A percentile compares a stretch with the other conserved stretches of the same genome.
Conservation (phyloP, 2,329 filamentous ascomycete species). For the Lasiodiplodia sp. region DNA sequence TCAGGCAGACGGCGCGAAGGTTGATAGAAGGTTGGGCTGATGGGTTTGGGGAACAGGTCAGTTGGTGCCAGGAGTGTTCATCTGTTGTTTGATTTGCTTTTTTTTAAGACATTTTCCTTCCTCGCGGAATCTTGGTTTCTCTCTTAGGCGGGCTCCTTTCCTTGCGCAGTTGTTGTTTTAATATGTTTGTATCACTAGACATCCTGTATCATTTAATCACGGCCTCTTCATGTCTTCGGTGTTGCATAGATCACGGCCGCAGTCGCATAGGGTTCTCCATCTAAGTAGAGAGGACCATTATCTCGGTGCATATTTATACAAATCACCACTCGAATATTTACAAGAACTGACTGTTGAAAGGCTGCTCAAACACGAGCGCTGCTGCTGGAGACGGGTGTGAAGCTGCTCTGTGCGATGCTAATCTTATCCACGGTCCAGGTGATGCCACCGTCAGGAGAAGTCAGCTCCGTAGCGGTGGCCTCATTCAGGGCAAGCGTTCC, state of each 20-base stretch:
- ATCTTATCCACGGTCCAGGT: conserved; percentile 55
- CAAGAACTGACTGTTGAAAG: not conserved
- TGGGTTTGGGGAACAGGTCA: not conserved
- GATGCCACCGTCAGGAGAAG: conserved; percentile 51
- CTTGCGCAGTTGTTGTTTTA: conserved; percentile 5
- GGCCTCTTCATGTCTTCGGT: not conserved
- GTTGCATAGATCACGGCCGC: not conserved
- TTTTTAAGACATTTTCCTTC: conserved; percentile 2
- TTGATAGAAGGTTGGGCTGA: not conserved
- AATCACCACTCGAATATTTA: not conserved
- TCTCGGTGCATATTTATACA: not conserved
- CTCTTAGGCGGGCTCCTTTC: not conserved
- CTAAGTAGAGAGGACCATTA: not conserved
- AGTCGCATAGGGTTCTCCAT: not conserved
- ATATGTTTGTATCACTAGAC: not conserved
- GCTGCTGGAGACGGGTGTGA: not conserved
- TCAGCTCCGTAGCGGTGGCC: conserved; percentile 51
- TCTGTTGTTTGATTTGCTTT: not conserved
- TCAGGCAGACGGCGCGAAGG: not conserved
- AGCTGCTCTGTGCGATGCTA: conserved; percentile 37
- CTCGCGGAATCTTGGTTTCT: conserved; percentile 11
- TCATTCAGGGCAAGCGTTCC: conserved; percentile 47
- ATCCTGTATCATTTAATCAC: conserved; percentile 16
- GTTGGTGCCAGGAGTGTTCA: conserved; percentile 8
- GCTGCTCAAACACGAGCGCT: not conserved